Evolutionary conservation across 345 rosid genomes (phyloP), one percentile per base, ranked within the genome.

Genomic region (Nephelium lappaceum): DNA sequence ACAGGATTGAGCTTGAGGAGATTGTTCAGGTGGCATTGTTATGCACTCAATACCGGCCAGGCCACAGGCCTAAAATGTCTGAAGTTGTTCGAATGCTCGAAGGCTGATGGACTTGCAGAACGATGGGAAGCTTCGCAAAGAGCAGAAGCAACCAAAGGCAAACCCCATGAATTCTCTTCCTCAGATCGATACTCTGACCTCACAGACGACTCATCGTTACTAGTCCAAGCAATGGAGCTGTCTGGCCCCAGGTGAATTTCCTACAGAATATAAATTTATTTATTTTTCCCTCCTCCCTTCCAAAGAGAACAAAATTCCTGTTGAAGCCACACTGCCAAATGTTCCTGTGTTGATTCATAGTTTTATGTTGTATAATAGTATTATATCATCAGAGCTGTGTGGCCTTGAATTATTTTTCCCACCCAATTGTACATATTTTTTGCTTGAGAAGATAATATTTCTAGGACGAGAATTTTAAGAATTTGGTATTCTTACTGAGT

Each of bases 11-110:
- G 86, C 93, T 95, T 1, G 99, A 95, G 23, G 99, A 95, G 78
- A 93, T 95, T 83, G 98, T 92, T 58, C 91, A 91, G 84, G 99
- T 95, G 14, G 98, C 98, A 55, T 86, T 95, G 47, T 80, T 95
- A 60, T 88, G 97, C 87, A 95, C 99, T 24, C 99, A 95, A 77
- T 88, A 90, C 84, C 86, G 93, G 76, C 99, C 99, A 16, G 92
- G 88, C 66, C 91, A 92, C 19, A 90, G 99, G 78, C 99, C 99
- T 0, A 93, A 91, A 80, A 95, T 93, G 98, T 95, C 97, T 0
- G 99, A 95, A 85, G 99, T 93, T 65, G 97, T 95, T 49, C 84
- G 98, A 75, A 95, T 95, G 99, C 97, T 95, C 0, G 99, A 95
- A 89, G 99, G 99, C 19, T n/a, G 99, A 95, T 67, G 99, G 99